phyloP scores from a whole-genome alignment of 176 grass and related monocot genomes.

The Carex pumila region DNA sequence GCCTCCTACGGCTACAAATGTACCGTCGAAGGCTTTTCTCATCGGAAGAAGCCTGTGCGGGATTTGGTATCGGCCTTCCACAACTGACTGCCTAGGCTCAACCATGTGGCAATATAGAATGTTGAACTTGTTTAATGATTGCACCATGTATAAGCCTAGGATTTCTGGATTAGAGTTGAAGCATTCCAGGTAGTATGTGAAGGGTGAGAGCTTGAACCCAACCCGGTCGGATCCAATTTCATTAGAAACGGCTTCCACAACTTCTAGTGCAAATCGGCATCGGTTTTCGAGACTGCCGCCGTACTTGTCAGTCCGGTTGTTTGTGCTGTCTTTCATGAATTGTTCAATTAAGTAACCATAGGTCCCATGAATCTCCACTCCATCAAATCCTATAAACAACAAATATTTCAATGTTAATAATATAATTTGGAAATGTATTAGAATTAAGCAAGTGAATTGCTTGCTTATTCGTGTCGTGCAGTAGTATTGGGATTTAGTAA shows the following conservation, averaged over 20 bases:
- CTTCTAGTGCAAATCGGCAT: constrained; percentile 43
- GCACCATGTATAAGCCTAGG: constrained; percentile 19
- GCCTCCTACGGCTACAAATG: constrained; percentile 29
- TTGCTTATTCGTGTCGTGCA: background rate
- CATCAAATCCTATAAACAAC: constrained; percentile 31
- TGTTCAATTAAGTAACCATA: constrained; percentile 49
- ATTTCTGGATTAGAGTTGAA: constrained; percentile 35
- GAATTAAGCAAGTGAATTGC: background rate
- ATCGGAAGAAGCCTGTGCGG: constrained; percentile 24
- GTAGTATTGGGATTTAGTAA: background rate
- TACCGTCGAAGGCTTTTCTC: constrained; percentile 33
- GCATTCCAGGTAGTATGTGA: constrained; percentile 27
- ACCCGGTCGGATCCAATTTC: constrained; percentile 21
- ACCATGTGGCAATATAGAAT: constrained; percentile 32
- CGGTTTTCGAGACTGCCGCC: constrained; percentile 27
- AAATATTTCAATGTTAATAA: background rate
- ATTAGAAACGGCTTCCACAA: constrained; percentile 14
- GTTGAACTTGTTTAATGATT: constrained; percentile 23
- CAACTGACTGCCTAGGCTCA: constrained; percentile 21
- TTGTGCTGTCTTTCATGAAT: constrained; percentile 55
- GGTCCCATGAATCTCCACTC: constrained; percentile 47
- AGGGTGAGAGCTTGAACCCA: constrained; percentile 26
- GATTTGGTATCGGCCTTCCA: constrained; percentile 9
- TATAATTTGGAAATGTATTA: background rate
- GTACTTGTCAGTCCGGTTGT: constrained; percentile 40